phyloP scores from a whole-genome alignment of 2,329 filamentous ascomycete species.

The Talaromyces sp. region DNA sequence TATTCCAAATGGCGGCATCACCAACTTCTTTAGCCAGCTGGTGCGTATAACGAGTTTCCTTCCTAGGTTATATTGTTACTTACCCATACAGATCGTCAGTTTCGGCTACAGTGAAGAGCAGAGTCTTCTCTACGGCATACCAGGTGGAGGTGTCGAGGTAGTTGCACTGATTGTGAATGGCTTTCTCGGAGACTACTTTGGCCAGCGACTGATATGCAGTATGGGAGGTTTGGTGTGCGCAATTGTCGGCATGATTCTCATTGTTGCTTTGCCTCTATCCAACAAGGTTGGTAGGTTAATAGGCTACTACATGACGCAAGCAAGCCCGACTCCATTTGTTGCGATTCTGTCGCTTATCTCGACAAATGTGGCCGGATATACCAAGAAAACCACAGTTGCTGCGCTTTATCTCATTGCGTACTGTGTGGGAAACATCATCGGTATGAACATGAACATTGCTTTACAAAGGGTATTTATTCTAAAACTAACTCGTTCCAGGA shows the following conservation, averaged over 20 bases:
- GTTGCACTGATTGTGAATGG: conserved; percentile 52
- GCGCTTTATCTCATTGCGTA: conserved; percentile 44
- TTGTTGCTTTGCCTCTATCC: conserved; percentile 55
- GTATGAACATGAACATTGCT: conserved; percentile 27
- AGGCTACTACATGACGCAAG: conserved; percentile 62
- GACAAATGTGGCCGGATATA: conserved; percentile 54
- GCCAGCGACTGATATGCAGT: conserved; percentile 54
- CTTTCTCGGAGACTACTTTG: conserved; percentile 52
- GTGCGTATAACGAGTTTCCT: conserved; percentile 32
- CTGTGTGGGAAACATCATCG: conserved; percentile 53
- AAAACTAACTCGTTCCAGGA: conserved; percentile 23
- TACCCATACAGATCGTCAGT: conserved; percentile 41
- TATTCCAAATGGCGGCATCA: conserved; percentile 56
- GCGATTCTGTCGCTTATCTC: conserved; percentile 58
- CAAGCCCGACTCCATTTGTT: conserved; percentile 58
- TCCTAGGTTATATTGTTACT: not conserved
- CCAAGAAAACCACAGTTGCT: conserved; percentile 50
- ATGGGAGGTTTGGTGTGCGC: conserved; percentile 47
- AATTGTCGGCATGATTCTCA: conserved; percentile 59
- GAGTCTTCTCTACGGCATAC: conserved; percentile 60
- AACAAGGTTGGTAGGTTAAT: conserved; percentile 56
- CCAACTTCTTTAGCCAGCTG: conserved; percentile 58
- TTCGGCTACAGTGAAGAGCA: conserved; percentile 62
- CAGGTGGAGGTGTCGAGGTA: conserved; percentile 61
- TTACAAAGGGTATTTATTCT: not conserved